Evolutionary conservation across 306 rosid genomes (phyloP).

Genomic region (Dalbergia cultrata): DNA sequence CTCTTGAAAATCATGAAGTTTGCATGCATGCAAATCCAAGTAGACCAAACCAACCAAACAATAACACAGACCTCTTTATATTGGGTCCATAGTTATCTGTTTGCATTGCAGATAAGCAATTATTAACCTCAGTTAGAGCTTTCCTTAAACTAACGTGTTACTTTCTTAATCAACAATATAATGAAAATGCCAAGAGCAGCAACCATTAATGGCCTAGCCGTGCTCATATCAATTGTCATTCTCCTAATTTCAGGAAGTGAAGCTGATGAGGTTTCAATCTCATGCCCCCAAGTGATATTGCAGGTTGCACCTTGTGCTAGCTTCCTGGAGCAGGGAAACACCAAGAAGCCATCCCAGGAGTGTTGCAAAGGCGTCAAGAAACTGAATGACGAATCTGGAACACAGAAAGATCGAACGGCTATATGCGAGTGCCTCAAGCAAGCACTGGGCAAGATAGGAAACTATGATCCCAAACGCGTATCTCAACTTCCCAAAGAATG

Average conservation of each 20-base stretch:
- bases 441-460: neutral
- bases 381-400: neutral
- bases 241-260: conserved; percentile 11
- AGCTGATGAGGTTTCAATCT: neutral
- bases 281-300: conserved; percentile 1
- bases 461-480: conserved; percentile 36
- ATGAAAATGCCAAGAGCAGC: conserved; percentile 33
- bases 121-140: neutral
- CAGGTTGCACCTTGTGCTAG: conserved; percentile 19
- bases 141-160: neutral
- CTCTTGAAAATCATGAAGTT: conserved; percentile 31
- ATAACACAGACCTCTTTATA: neutral
- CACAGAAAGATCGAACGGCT: neutral
- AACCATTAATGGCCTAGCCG: conserved; percentile 5
- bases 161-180: neutral
- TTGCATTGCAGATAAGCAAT: neutral
- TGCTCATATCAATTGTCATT: neutral
- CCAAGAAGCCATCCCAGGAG: neutral
- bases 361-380: conserved; percentile 43
- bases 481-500: conserved; percentile 34
- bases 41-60: conserved; percentile 17
- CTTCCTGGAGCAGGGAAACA: neutral
- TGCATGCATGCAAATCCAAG: conserved; percentile 37
- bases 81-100: neutral
- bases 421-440: conserved; percentile 42